These are phyloP conservation scores for Rubia peregrina DNA, from an alignment of 305 asterid genomes.

Conservation along the genomic window DNA sequence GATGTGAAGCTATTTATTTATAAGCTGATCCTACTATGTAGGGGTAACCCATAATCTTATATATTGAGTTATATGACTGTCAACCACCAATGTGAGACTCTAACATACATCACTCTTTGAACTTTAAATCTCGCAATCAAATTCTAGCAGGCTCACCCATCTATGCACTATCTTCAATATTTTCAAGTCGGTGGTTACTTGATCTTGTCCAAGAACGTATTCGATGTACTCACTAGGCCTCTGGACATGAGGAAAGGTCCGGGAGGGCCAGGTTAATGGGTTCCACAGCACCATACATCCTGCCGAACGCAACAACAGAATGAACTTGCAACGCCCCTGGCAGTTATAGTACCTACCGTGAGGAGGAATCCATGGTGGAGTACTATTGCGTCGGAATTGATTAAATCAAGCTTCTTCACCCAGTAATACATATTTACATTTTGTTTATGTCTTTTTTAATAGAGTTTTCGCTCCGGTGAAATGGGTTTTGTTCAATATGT, in stretches of 20 bases:
- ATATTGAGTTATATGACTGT: no score
- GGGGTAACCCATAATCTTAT: no score
- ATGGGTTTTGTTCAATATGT: no score
- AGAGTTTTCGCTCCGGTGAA: no score
- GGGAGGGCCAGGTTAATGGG: background rate
- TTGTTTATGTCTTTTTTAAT: no score
- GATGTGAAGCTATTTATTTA: no score
- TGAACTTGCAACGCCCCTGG: background rate
- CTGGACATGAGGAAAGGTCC: background rate
- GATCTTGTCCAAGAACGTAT: background rate
- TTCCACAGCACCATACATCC: background rate
- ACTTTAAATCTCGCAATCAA: background rate
- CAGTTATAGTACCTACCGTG: no score
- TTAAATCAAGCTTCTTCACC: background rate
- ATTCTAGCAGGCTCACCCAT: background rate
- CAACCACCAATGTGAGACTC: no score
- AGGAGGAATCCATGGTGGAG: background rate
- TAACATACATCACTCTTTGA: background rate
- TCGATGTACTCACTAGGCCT: background rate
- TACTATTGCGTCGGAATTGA: background rate
- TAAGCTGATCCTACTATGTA: no score
- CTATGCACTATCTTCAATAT: background rate
- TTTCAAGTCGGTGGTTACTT: background rate
- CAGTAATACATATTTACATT: no score
- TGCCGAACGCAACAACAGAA: background rate